These are phyloP conservation scores for Acanthamoeba royreba DNA, from an alignment of 208 protist genomes.

Conservation along the genomic window DNA sequence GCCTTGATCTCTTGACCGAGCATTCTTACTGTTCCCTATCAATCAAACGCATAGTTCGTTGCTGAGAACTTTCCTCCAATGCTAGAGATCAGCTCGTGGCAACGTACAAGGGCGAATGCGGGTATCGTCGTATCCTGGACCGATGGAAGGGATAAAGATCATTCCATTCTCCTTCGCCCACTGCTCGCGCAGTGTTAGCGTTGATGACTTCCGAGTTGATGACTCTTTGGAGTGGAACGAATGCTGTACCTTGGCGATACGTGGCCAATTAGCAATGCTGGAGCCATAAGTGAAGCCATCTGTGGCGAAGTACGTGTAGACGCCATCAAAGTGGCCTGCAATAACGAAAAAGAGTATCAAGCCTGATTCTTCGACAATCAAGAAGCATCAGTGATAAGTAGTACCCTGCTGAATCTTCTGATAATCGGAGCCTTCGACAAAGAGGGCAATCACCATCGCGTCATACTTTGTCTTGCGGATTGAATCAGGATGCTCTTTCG, in stretches of 20 bases:
- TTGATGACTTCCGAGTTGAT: too few relatives aligned
- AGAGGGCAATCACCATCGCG: slow-evolving; percentile 56
- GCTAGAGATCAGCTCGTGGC: too few relatives aligned
- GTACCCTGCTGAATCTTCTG: background rate
- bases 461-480: slow-evolving; percentile 63
- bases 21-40: background rate
- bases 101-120: slow-evolving; percentile 72
- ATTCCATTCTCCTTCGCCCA: background rate
- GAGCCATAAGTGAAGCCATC: slow-evolving; percentile 70
- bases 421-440: background rate
- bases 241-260: background rate
- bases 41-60: background rate
- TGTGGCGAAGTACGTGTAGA: slow-evolving; percentile 81
- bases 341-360: background rate
- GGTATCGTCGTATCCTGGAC: slow-evolving; percentile 77
- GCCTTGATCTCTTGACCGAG: background rate
- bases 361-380: too few relatives aligned
- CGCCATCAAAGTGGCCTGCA: slow-evolving; percentile 71
- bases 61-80: too few relatives aligned
- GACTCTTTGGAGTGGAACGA: too few relatives aligned
- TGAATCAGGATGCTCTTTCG: background rate
- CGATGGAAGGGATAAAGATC: slow-evolving; percentile 67
- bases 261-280: slow-evolving; percentile 58
- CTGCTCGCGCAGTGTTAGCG: background rate
- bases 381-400: too few relatives aligned